phyloP scores from a whole-genome alignment of 1,284 basidiomycete species.

The Blastosporella zonata region DNA sequence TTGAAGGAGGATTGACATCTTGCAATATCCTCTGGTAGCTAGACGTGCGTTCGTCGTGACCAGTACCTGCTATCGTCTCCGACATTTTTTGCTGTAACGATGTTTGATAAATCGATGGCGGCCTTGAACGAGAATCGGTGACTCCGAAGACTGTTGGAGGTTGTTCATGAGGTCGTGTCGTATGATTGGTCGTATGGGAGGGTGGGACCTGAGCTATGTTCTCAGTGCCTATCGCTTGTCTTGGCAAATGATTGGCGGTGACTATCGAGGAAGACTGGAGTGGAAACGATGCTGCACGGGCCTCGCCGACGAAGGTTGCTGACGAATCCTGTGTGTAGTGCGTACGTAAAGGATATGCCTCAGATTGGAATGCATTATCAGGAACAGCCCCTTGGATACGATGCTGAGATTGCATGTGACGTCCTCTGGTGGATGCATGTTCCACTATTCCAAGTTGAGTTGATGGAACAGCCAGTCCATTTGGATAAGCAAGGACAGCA shows the following conservation, averaged over 20 bases:
- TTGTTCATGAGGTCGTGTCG: not conserved
- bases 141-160: not conserved
- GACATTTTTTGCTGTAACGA: not conserved
- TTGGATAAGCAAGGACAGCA: too few species aligned
- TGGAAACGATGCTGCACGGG: not conserved
- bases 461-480: too few species aligned
- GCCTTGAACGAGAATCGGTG: not conserved
- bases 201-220: not conserved
- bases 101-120: constrained; percentile 1
- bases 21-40: not conserved
- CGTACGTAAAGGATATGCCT: not conserved
- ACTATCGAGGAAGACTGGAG: not conserved
- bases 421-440: too few species aligned
- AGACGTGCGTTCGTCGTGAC: not conserved
- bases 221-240: not conserved
- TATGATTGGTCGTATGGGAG: not conserved
- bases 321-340: not conserved
- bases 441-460: too few species aligned
- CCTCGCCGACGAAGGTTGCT: not conserved
- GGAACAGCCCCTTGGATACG: not conserved
- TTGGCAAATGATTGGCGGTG: not conserved
- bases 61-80: not conserved
- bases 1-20: not conserved
- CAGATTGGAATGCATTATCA: not conserved
- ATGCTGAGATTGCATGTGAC: too few species aligned